Conservation (phyloP, 2,329 filamentous ascomycete species). For the Emergomyces orientalis region DNA sequence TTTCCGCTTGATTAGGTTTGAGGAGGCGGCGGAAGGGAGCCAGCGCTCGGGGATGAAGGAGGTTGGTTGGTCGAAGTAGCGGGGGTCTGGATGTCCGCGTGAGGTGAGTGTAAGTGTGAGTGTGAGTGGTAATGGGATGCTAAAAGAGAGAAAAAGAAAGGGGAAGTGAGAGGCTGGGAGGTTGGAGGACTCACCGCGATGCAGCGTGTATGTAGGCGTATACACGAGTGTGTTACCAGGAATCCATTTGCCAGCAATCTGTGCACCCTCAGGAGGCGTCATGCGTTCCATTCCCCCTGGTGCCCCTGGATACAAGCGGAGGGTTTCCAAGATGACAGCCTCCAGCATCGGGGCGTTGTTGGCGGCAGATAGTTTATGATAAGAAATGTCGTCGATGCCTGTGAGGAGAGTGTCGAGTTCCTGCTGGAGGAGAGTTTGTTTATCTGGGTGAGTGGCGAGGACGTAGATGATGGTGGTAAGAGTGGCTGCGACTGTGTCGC, state of each 20-base stretch:
- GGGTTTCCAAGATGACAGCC: constrained; percentile 20
- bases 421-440: constrained; percentile 23
- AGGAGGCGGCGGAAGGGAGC: constrained; percentile 9
- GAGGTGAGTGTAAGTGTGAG: neutral
- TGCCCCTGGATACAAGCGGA: constrained; percentile 27
- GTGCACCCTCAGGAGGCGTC: constrained; percentile 27
- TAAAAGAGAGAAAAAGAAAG: neutral
- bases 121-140: neutral
- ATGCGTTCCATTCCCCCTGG: constrained; percentile 24
- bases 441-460: constrained; percentile 24
- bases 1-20: constrained; percentile 17
- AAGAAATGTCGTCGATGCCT: constrained; percentile 8
- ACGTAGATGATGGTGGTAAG: constrained; percentile 26
- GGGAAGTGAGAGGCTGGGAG: neutral
- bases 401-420: constrained; percentile 24
- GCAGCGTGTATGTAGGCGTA: constrained; percentile 17
- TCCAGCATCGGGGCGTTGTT: constrained; percentile 7
- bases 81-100: neutral
- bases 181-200: constrained; percentile 13
- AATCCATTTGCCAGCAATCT: constrained; percentile 23
- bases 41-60: constrained; percentile 28
- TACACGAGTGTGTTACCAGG: constrained; percentile 23
- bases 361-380: constrained; percentile 8
- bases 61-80: constrained; percentile 14
- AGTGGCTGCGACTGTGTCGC: constrained; percentile 29